These are phyloP conservation scores for Cercospora zeina DNA, from an alignment of 2,329 filamentous ascomycete genomes.

Conservation along the genomic window DNA sequence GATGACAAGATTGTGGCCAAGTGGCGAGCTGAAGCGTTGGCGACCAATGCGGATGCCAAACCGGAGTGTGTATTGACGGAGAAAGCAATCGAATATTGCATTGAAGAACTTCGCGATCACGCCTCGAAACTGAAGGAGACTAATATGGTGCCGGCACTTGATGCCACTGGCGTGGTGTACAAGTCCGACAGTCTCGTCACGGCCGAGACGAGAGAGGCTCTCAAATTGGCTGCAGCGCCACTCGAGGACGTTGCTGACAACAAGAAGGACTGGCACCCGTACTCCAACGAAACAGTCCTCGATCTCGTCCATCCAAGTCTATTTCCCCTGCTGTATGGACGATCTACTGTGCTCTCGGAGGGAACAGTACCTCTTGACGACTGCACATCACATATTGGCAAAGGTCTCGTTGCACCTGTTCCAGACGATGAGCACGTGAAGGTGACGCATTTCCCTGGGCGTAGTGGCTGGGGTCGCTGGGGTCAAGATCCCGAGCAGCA, in stretches of 20 bases:
- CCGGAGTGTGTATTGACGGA: slow-evolving; percentile 22
- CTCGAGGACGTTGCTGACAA: slow-evolving; percentile 51
- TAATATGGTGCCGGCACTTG: slow-evolving; percentile 49
- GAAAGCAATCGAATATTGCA: slow-evolving; percentile 35
- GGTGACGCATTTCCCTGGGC: slow-evolving; percentile 9
- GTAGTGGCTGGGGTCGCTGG: neutral
- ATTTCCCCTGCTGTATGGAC: slow-evolving; percentile 60
- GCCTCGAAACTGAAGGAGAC: slow-evolving; percentile 48
- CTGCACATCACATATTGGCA: slow-evolving; percentile 38
- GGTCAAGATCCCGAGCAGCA: neutral
- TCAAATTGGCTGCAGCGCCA: slow-evolving; percentile 48
- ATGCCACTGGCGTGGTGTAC: slow-evolving; percentile 49
- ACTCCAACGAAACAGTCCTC: slow-evolving; percentile 57
- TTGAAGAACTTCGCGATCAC: slow-evolving; percentile 49
- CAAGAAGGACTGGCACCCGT: slow-evolving; percentile 60
- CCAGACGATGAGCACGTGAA: slow-evolving; percentile 20
- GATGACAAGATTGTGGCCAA: slow-evolving; percentile 35
- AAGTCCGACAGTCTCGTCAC: slow-evolving; percentile 57
- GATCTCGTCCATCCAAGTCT: slow-evolving; percentile 66
- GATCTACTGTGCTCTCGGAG: slow-evolving; percentile 45
- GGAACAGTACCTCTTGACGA: slow-evolving; percentile 37
- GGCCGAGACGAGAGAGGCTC: slow-evolving; percentile 41
- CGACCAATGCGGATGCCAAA: slow-evolving; percentile 7
- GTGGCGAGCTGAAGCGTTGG: slow-evolving; percentile 32
- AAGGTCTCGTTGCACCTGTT: slow-evolving; percentile 33